Base-by-base conservation (phyloP, 177 flowering plant species). In the Telopea speciosissima region DNA sequence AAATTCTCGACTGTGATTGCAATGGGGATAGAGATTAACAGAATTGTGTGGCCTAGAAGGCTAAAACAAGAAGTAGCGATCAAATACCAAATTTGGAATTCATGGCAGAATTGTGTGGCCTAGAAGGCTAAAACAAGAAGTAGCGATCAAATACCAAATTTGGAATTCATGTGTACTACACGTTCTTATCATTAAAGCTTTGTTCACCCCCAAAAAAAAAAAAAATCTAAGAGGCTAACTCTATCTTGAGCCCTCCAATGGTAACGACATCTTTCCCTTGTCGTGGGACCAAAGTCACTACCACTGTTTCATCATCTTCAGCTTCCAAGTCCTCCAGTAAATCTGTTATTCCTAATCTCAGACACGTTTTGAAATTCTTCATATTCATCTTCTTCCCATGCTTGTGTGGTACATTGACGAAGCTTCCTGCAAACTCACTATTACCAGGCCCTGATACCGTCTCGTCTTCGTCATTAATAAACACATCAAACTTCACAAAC, bases 401-500 rank as follows among this genome's bases (percentile, higher is more conserved):
- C 74, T 79, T 83, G 23, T 82, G 84, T 4, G 90, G 87, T 23
- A 88, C 83, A 63, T 83, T 86, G 63, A 86, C 84, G 62, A 82
- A 90, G 42, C 88, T 85, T 11, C 93, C 92, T 0, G 87, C 88
- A 25, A 81, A 89, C 76, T 87, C 87, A 0, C 75, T 72, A 31
- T 79, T 74, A 0, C 68, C 80, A 0, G 89, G 85, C 19, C 69
- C 54, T 8, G 36, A 60, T 10, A 5, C 70, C 8, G 68, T 10
- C 12, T 84, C 87, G 24, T 86, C 88, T 49, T 82, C 88, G 6
- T 83, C 96, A 68, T 89, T 89, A 0, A 89, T 66, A 31, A 52
- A 88, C 19, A 89, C 89, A 31, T 89, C 90, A 42, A 90, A 88
- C 76, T 89, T 91, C 70, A 85, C 82, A 1, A 54, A 65, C 21